Base-by-base conservation (phyloP, 768 basidiomycete genomes). In the Russula foetens region DNA sequence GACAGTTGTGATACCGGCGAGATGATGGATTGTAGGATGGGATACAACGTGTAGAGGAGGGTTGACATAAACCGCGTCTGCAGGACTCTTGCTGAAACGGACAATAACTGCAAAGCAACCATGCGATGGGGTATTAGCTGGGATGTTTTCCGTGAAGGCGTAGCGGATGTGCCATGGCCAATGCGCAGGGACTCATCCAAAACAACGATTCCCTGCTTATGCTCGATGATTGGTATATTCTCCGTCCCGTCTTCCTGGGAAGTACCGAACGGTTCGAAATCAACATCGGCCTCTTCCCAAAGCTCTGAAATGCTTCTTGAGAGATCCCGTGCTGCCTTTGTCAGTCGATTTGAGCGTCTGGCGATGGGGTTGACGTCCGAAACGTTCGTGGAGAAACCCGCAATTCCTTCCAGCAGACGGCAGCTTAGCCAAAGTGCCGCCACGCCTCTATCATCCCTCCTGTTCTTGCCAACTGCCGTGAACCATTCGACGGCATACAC, bases 401-500 rank as follows among this genome's bases (percentile, higher is more conserved):
- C 76, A 8, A 86, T 74, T 2, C 96, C 95, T 66, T 90, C 85
- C 59, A 98, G 69, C 0, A 98, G 69, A 29, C 83, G 79, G 60
- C 82, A 81, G 2, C 89, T 86, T 64, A 90, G 88, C 93, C 93
- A 98, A 24, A 95, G 75, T 3, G 92, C 92, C 0, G 88, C 79
- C 1, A 84, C 82, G 19, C 84, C 80, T 26, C 75, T 73, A 11
- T 67, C 71, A 11, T 75, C 77, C 19, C 71, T 74, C 24, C 81
- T 77, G 35, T 72, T 72, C 46, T 76, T 73, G 4, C 79, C 79
- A 14, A 84, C 75, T 48, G 78, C 79, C 14, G 83, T 71, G 63
- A 96, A 85, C 84, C 96, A 95, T 66, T 94, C 90, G 5, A 93
- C 84, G 8, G 92, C 77, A 62, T 84, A 90, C 28, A 94, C 74